Percentiles rank a stretch among this genome's conserved stretches.
These are phyloP conservation scores for Eucalyptus regnans DNA, from an alignment of 345 rosid genomes.

Conservation along the genomic window DNA sequence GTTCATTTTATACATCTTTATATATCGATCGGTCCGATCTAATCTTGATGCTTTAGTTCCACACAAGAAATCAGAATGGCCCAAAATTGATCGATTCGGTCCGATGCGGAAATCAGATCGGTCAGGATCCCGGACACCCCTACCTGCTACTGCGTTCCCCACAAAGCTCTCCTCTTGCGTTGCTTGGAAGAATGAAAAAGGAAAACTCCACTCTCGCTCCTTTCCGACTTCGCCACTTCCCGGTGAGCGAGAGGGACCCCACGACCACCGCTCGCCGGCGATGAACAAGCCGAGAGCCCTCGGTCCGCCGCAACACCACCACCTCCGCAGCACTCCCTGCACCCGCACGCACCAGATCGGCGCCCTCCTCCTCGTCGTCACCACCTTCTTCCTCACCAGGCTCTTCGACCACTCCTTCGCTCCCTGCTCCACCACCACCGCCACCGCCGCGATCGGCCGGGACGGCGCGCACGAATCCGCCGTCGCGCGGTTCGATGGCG, in stretches of 20 bases:
- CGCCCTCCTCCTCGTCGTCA: constrained; percentile 50
- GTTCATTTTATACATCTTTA: accelerated
- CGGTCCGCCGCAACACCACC: background rate
- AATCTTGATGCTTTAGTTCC: too few species aligned
- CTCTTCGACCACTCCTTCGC: constrained; percentile 54
- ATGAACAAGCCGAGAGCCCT: background rate
- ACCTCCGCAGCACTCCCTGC: constrained; percentile 41
- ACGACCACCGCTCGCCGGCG: background rate
- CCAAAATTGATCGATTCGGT: too few species aligned
- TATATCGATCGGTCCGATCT: too few species aligned
- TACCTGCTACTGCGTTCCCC: background rate
- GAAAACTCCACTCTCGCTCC: background rate
- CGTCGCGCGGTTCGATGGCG: background rate
- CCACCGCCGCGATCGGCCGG: background rate
- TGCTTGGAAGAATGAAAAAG: background rate
- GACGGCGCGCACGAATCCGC: background rate
- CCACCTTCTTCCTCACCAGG: constrained; percentile 80
- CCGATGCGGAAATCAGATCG: background rate
- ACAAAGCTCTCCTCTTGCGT: background rate
- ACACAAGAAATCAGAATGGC: too few species aligned
- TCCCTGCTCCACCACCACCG: constrained; percentile 10
- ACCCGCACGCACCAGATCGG: constrained; percentile 90
- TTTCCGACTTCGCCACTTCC: background rate
- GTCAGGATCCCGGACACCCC: background rate
- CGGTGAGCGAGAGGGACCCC: background rate